Percentiles rank a stretch among this genome's conserved stretches.
phyloP scores from a whole-genome alignment of 352 stramenopile species.

The Phytopythium chamaehyphon region DNA sequence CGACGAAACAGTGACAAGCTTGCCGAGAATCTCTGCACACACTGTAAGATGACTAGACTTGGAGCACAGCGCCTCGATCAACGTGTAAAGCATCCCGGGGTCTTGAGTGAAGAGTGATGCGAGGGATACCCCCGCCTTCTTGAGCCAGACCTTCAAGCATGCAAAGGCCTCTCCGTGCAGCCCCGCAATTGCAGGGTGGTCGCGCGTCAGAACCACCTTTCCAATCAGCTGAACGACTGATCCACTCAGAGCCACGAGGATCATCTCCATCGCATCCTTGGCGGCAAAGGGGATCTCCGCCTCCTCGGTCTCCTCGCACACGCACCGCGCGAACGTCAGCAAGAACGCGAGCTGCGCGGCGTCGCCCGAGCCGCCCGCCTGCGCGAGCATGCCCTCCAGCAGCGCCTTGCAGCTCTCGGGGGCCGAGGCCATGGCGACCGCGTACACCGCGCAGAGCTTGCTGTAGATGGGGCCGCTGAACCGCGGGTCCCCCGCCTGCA shows the following conservation, averaged over 20 bases:
- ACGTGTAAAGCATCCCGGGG: conserved; percentile 26
- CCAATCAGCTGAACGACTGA: conserved; percentile 41
- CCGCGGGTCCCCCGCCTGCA: conserved; percentile 17
- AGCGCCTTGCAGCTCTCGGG: conserved; percentile 45
- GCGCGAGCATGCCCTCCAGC: conserved; percentile 27
- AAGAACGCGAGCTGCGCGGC: conserved; percentile 39
- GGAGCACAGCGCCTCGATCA: conserved; percentile 44
- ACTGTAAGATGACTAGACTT: conserved; percentile 42
- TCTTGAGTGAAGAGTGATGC: conserved; percentile 41
- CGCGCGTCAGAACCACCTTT: conserved; percentile 36
- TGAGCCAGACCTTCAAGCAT: conserved; percentile 59
- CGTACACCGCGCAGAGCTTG: conserved; percentile 61
- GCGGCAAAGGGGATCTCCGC: conserved; percentile 50
- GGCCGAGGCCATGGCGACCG: conserved; percentile 45
- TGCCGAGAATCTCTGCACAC: conserved; percentile 51
- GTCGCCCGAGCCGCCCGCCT: conserved; percentile 18
- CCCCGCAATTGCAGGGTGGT: conserved; percentile 23
- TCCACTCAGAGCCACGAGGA: conserved; percentile 36
- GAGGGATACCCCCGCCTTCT: conserved; percentile 51
- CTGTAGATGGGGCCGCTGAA: conserved; percentile 36
- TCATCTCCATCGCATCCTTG: conserved; percentile 64
- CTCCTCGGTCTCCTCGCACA: conserved; percentile 68
- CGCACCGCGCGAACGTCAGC: conserved; percentile 46
- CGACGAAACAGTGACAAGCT: conserved; percentile 52
- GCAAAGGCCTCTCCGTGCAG: conserved; percentile 50